Base-by-base conservation (phyloP, 129 eudicot species). In the sunflower (Helianthus annuus) region DNA sequence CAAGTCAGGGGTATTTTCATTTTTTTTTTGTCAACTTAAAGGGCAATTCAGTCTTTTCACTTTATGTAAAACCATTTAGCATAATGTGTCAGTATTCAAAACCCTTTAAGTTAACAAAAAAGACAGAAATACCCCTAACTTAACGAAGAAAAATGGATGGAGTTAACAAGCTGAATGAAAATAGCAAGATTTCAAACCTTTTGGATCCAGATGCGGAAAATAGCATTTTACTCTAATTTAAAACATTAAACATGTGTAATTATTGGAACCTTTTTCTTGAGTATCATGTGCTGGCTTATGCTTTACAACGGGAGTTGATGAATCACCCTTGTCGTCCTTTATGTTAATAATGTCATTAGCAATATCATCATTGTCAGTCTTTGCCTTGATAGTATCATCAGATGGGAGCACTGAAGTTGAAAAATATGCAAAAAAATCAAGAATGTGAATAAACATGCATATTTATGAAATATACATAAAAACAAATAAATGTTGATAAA, bases 191-290 rank as follows among this genome's bases (percentile, higher is more conserved):
- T 32, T 32, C 36, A 27, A 27, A 27, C 32, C 32, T 27, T 27
- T 27, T 27, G 32, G 32, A 32, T 32, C 36, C 36, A 32, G 36
- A 32, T 27, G 32, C 3, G 36, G 2, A 32, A 32, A 32, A 32
- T 3, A 3, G 36, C 36, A 32, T 32, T 32, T 32, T 32, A 32
- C 36, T 32, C 4, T 32, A 32, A 32, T 32, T 32, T 3, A 32
- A 2, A 32, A 32, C 36, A 32, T 32, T 32, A 32, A 32, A 32
- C 36, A 12, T 12, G 24, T 42, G 46, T 63, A 9, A 63, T 63
- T 39, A 66, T 8, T 71, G 38, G 64, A 32, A 91, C 95, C 91
- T 86, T 59, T 65, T 74, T 57, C 76, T 67, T 73, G 81, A 65
- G 78, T 36, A 11, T 69, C 76, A 32, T 78, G 29, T 56, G 80